These are phyloP conservation scores for Elongisporangium senticosum DNA, from an alignment of 352 stramenopile genomes.

Conservation along the genomic window DNA sequence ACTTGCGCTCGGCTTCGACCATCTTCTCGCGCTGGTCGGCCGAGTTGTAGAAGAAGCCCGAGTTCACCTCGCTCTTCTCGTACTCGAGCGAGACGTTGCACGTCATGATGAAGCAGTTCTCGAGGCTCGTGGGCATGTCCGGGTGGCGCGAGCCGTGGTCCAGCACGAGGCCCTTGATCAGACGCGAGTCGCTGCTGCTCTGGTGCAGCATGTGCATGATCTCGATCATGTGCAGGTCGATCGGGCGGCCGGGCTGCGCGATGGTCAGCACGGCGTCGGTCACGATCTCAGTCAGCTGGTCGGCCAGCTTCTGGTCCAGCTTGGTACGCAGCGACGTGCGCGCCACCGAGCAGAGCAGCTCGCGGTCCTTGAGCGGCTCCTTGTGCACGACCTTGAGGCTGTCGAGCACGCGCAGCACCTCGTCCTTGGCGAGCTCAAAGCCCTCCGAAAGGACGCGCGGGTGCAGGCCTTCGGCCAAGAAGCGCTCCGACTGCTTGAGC, in stretches of 20 bases:
- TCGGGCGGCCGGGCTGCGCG: conserved; percentile 65
- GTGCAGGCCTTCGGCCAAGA: conserved; percentile 96
- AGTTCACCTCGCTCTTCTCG: conserved; percentile 99
- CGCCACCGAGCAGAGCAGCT: conserved; percentile 92
- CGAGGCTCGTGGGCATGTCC: conserved; percentile 96
- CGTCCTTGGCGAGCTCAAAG: conserved; percentile 96
- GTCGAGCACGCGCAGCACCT: conserved; percentile 93
- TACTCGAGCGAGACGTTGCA: conserved; percentile 99
- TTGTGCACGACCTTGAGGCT: conserved; percentile 79
- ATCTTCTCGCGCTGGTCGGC: conserved; percentile 99
- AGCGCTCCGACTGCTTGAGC: conserved; percentile 96
- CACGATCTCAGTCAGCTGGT: conserved; percentile 95
- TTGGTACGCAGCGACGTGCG: conserved; percentile 98
- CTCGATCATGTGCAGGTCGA: conserved; percentile 99
- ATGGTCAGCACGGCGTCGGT: conserved; percentile 97
- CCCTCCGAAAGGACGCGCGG: conserved; percentile 96
- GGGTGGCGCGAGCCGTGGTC: conserved; percentile 98
- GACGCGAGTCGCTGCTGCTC: conserved; percentile 88
- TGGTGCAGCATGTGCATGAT: conserved; percentile 99
- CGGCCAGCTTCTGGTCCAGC: conserved; percentile 90
- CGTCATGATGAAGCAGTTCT: conserved; percentile 99
- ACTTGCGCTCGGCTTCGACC: conserved; percentile 92
- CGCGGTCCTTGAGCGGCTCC: conserved; percentile 90
- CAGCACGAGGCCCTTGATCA: conserved; percentile 96
- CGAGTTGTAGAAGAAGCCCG: conserved; percentile 97